A percentile compares a stretch with the other conserved stretches of the same genome.
These are phyloP conservation scores for Daldinia sp. DNA, from an alignment of 2,329 filamentous ascomycete genomes.

Conservation along the genomic window DNA sequence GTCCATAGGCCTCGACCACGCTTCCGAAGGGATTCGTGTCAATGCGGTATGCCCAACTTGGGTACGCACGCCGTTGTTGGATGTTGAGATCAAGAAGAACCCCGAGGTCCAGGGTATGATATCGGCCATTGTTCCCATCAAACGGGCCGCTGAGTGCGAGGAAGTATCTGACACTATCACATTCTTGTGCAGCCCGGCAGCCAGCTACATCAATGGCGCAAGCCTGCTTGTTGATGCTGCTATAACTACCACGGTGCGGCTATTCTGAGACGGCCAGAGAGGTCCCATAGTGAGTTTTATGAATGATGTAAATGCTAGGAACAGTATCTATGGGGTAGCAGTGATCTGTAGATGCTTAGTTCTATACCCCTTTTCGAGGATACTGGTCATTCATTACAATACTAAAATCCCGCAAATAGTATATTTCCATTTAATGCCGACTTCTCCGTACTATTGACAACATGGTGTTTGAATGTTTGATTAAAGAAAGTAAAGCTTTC, in stretches of 20 bases:
- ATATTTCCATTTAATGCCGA: too few relatives aligned
- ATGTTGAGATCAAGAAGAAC: slow-evolving; percentile 32
- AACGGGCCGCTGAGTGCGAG: slow-evolving; percentile 38
- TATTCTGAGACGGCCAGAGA: slow-evolving; percentile 23
- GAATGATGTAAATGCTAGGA: too few relatives aligned
- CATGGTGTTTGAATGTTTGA: too few relatives aligned
- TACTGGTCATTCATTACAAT: too few relatives aligned
- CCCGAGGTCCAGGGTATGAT: slow-evolving; percentile 38
- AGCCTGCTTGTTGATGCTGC: slow-evolving; percentile 40
- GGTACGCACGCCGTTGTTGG: slow-evolving; percentile 39
- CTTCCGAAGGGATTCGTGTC: slow-evolving; percentile 36
- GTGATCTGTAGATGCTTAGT: too few relatives aligned
- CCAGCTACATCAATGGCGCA: slow-evolving; percentile 41
- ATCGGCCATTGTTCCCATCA: slow-evolving; percentile 33
- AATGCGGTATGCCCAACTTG: slow-evolving; percentile 41
- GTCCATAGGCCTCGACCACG: slow-evolving; percentile 32
- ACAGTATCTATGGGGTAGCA: too few relatives aligned
- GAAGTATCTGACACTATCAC: slow-evolving; percentile 40
- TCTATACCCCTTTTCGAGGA: too few relatives aligned
- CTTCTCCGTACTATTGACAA: too few relatives aligned
- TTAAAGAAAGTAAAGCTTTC: too few relatives aligned
- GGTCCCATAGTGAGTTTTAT: too few relatives aligned
- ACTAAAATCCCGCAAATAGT: too few relatives aligned
- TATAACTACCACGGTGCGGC: slow-evolving; percentile 37
- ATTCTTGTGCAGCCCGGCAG: slow-evolving; percentile 38